These are phyloP conservation scores for Pythium vanterpoolii DNA, from an alignment of 352 stramenopile species.

Conservation along the genomic window DNA sequence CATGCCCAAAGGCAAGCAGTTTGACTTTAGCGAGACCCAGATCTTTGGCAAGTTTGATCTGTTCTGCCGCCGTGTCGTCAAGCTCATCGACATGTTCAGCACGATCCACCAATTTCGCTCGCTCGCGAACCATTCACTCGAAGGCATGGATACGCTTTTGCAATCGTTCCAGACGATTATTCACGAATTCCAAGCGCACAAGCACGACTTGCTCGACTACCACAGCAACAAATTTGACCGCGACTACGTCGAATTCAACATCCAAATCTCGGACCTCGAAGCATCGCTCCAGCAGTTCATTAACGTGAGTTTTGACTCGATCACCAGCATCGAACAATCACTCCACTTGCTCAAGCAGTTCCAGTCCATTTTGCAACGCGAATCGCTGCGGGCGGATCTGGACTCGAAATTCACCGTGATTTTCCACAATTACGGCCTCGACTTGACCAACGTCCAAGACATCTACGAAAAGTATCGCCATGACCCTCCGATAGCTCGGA, in stretches of 20 bases:
- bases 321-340: slow-evolving; percentile 97
- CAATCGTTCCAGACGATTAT: slow-evolving; percentile 97
- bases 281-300: slow-evolving; percentile 97
- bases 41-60: slow-evolving; percentile 99
- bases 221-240: slow-evolving; percentile 98
- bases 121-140: slow-evolving; percentile 90
- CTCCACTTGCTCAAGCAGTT: slow-evolving; percentile 97
- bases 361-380: slow-evolving; percentile 96
- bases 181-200: slow-evolving; percentile 95
- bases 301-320: slow-evolving; percentile 98
- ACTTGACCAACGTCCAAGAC: slow-evolving; percentile 96
- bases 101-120: slow-evolving; percentile 97
- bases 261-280: slow-evolving; percentile 96
- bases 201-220: slow-evolving; percentile 97
- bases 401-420: slow-evolving; percentile 99
- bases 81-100: slow-evolving; percentile 99
- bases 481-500: slow-evolving; percentile 94
- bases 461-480: slow-evolving; percentile 99
- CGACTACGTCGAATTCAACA: slow-evolving; percentile 96
- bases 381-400: slow-evolving; percentile 96
- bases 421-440: slow-evolving; percentile 98
- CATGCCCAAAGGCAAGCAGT: slow-evolving; percentile 97
- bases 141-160: slow-evolving; percentile 89
- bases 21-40: slow-evolving; percentile 98
- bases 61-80: slow-evolving; percentile 96